These are phyloP conservation scores for Ambrosia artemisiifolia DNA, from an alignment of 129 eudicot species.

Conservation along the genomic window DNA sequence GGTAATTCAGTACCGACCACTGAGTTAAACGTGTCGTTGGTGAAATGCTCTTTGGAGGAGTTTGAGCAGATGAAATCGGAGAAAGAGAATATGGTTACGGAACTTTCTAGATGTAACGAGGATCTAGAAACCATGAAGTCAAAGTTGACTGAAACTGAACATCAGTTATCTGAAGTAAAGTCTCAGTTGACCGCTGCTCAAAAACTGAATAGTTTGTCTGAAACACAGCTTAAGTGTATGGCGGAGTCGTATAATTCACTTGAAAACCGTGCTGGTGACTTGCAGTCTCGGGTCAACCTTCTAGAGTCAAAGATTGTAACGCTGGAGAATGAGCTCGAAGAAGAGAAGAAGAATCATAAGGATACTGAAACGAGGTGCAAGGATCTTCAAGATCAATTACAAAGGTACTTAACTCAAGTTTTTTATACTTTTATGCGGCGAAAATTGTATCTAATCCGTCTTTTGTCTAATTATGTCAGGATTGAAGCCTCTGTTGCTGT, in stretches of 20 bases:
- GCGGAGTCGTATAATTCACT: conserved; percentile 92
- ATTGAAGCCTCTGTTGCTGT: conserved; percentile 50
- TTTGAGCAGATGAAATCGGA: conserved; percentile 67
- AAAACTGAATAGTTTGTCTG: conserved; percentile 74
- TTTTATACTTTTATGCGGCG: background rate
- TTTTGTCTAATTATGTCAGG: conserved; percentile 43
- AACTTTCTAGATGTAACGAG: conserved; percentile 63
- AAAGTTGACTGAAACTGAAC: conserved; percentile 78
- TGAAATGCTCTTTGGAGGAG: conserved; percentile 81
- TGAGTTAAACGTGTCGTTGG: conserved; percentile 44
- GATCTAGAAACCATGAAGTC: conserved; percentile 54
- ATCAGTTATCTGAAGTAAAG: conserved; percentile 60
- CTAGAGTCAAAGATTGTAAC: conserved; percentile 51
- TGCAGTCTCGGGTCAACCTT: conserved; percentile 58
- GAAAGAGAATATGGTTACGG: conserved; percentile 60
- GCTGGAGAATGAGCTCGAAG: conserved; percentile 66
- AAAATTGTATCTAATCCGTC: conserved; percentile 9
- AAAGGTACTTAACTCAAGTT: conserved; percentile 47
- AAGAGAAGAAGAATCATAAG: conserved; percentile 58
- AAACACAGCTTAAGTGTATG: conserved; percentile 99
- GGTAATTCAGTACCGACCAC: conserved; percentile 70
- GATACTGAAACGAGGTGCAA: conserved; percentile 62
- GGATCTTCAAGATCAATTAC: conserved; percentile 68
- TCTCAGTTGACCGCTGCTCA: conserved; percentile 75
- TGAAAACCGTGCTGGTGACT: conserved; percentile 71